Percentiles rank a stretch among this genome's conserved stretches.
Evolutionary conservation across 208 protist species (phyloP).

Genomic region (Kentomonas sorsogonicus): DNA sequence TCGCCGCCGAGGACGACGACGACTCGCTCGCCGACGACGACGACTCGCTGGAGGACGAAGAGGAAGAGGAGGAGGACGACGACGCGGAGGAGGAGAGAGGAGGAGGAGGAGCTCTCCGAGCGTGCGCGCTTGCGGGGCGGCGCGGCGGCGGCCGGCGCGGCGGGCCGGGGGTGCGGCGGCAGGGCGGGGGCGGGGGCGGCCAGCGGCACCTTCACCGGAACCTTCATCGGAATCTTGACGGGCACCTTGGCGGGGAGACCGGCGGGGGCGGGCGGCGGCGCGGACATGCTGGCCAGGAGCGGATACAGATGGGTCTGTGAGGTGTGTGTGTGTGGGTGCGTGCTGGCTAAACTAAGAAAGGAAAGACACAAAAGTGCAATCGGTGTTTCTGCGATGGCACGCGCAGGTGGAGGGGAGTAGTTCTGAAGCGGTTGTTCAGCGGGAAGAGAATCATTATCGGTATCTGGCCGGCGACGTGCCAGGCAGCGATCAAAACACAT

Average conservation of each 20-base stretch:
- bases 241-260: slow-evolving; percentile 68
- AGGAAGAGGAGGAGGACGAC: slow-evolving; percentile 21
- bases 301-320: background rate
- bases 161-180: slow-evolving; percentile 13
- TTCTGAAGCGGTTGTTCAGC: too few relatives aligned
- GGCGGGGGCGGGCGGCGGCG: slow-evolving; percentile 28
- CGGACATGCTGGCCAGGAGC: background rate
- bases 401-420: too few relatives aligned
- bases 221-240: slow-evolving; percentile 42
- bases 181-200: slow-evolving; percentile 13
- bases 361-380: too few relatives aligned
- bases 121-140: slow-evolving; percentile 17
- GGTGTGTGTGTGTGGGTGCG: too few relatives aligned
- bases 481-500: too few relatives aligned
- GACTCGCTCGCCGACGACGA: slow-evolving; percentile 23
- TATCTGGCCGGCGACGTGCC: too few relatives aligned
- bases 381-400: too few relatives aligned
- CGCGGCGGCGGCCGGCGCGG: slow-evolving; percentile 13
- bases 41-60: slow-evolving; percentile 15
- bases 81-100: background rate
- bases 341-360: too few relatives aligned
- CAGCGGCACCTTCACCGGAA: slow-evolving; percentile 16
- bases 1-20: slow-evolving; percentile 6
- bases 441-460: too few relatives aligned
- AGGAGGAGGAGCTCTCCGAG: slow-evolving; percentile 14